Evolutionary conservation across 139 green algal genomes (phyloP).

Genomic region (Chlamydomonas sp.): DNA sequence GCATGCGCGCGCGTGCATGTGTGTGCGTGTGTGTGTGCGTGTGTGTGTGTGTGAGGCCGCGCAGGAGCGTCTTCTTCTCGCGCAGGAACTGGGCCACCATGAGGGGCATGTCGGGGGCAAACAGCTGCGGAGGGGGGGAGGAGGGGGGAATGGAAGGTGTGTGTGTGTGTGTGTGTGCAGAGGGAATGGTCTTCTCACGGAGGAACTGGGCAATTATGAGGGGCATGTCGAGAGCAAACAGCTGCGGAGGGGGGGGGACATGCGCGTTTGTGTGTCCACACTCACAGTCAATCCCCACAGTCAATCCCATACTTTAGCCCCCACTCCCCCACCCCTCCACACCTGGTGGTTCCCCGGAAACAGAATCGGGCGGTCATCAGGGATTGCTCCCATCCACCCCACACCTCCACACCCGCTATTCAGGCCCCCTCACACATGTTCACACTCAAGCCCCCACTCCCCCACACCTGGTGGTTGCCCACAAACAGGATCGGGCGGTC

Average conservation of each 20-base stretch:
- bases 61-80: conserved; percentile 54
- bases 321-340: no score
- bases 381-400: conserved; percentile 38
- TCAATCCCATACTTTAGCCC: no score
- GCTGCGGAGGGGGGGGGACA: no score
- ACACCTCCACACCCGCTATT: no score
- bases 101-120: conserved; percentile 71
- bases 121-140: conserved; percentile 24
- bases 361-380: conserved; percentile 55
- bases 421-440: no score
- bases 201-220: conserved; percentile 69
- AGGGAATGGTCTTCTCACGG: conserved; percentile 32
- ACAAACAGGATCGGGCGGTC: conserved; percentile 74
- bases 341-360: conserved; percentile 94
- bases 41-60: conserved; percentile 82
- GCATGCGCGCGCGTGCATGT: no score
- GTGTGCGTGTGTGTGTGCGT: no score
- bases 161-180: background rate
- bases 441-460: no score
- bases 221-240: conserved; percentile 69
- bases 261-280: no score
- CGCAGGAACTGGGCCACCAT: conserved; percentile 67
- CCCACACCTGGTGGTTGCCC: conserved; percentile 91
- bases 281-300: no score
- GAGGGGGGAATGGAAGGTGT: no score